phyloP scores from a whole-genome alignment of 208 protist genomes.

The Leishmania gerbilli region DNA sequence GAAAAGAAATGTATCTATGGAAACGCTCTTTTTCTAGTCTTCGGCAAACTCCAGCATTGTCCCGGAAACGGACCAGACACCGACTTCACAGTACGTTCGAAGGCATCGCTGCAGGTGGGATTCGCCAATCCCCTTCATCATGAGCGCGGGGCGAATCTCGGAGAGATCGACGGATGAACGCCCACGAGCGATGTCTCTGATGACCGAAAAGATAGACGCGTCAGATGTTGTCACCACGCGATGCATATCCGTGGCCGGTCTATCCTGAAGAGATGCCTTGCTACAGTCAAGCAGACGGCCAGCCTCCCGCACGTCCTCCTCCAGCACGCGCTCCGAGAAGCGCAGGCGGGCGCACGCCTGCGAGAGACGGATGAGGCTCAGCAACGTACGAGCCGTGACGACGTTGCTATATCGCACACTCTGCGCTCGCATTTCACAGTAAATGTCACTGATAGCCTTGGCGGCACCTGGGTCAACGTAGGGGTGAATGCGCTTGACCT shows the following conservation, averaged over 20 bases:
- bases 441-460: slow-evolving; percentile 85
- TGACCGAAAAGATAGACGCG: slow-evolving; percentile 78
- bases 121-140: slow-evolving; percentile 83
- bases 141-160: slow-evolving; percentile 72
- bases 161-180: slow-evolving; percentile 55
- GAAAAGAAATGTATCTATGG: slow-evolving; percentile 19
- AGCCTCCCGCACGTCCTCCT: slow-evolving; percentile 92
- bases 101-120: slow-evolving; percentile 80
- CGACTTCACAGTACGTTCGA: slow-evolving; percentile 78
- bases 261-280: slow-evolving; percentile 82
- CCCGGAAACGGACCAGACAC: slow-evolving; percentile 73
- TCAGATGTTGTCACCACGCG: slow-evolving; percentile 74
- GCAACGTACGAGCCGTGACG: slow-evolving; percentile 82
- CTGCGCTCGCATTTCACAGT: slow-evolving; percentile 90
- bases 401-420: slow-evolving; percentile 79
- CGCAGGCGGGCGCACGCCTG: slow-evolving; percentile 92
- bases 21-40: slow-evolving; percentile 15
- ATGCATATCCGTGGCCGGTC: slow-evolving; percentile 43
- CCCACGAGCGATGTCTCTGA: slow-evolving; percentile 79
- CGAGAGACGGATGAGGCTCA: slow-evolving; percentile 96
- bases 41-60: slow-evolving; percentile 80
- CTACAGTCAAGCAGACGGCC: slow-evolving; percentile 85
- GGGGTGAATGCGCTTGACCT: slow-evolving; percentile 85
- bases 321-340: slow-evolving; percentile 78
- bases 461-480: slow-evolving; percentile 72